Percentiles rank a stretch among this genome's conserved stretches.
phyloP scores from a whole-genome alignment of 164 flowering plant genomes.

The Brasenia schreberi region DNA sequence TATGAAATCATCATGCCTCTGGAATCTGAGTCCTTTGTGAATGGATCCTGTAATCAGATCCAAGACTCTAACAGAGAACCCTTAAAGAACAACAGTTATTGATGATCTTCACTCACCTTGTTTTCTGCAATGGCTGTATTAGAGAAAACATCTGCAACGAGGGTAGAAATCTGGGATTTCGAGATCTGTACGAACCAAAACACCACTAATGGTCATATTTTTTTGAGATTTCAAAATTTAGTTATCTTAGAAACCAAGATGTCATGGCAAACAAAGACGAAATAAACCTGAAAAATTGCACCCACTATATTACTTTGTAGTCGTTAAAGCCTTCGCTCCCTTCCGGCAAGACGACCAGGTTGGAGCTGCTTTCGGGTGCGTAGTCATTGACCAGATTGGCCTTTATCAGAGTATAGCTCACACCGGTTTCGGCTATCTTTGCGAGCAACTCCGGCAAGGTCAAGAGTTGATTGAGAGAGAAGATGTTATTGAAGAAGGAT shows the following conservation, averaged over 20 bases:
- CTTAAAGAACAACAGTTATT: not conserved
- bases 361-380: constrained; percentile 50
- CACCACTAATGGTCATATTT: not conserved
- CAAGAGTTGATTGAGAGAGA: constrained; percentile 47
- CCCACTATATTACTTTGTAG: constrained; percentile 99
- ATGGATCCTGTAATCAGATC: too few species aligned
- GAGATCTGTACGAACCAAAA: constrained; percentile 35
- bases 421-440: constrained; percentile 42
- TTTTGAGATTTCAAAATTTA: not conserved
- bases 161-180: constrained; percentile 54
- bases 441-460: constrained; percentile 47
- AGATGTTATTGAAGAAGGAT: constrained; percentile 69
- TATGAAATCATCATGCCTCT: too few species aligned
- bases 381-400: constrained; percentile 65
- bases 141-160: constrained; percentile 75
- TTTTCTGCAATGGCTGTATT: constrained; percentile 79
- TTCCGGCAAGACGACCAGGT: constrained; percentile 63
- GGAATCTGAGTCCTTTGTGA: too few species aligned
- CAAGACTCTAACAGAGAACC: too few species aligned
- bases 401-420: constrained; percentile 67
- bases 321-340: constrained; percentile 31
- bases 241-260: not conserved
- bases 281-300: constrained; percentile 15
- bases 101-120: constrained; percentile 35
- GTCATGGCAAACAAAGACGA: not conserved